Conservation (phyloP, 306 rosid species). For the Quercus aquifolioides region DNA sequence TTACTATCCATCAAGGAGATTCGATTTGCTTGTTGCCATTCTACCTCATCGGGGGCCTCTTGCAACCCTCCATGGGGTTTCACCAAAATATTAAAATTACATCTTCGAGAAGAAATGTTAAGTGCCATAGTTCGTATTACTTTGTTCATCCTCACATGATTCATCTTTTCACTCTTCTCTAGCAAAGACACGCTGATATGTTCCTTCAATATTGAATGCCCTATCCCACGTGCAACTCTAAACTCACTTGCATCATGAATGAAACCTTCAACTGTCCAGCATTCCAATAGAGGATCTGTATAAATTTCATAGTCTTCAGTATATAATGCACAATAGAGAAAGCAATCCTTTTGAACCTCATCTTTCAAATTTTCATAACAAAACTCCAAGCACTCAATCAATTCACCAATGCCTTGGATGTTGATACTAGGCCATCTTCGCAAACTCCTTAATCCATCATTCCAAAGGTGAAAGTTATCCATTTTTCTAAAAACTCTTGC, state of each 20-base stretch:
- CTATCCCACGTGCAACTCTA: not conserved
- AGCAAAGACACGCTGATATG: constrained; percentile 11
- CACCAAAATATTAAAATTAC: not conserved
- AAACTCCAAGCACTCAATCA: not conserved
- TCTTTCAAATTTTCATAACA: not conserved
- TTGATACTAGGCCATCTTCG: constrained; percentile 18
- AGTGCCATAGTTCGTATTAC: constrained; percentile 24
- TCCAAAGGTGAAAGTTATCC: constrained; percentile 12
- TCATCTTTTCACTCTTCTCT: constrained; percentile 15
- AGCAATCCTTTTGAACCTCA: not conserved
- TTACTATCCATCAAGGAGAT: constrained; percentile 11
- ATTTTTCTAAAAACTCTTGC: constrained; percentile 24
- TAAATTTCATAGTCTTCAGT: constrained; percentile 21
- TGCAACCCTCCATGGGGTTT: not conserved
- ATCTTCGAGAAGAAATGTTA: not conserved
- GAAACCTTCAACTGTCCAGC: constrained; percentile 22
- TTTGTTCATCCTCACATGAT: constrained; percentile 21
- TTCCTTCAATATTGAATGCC: constrained; percentile 1
- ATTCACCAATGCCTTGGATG: not conserved
- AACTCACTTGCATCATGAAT: not conserved
- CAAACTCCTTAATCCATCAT: constrained; percentile 13
- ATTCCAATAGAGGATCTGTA: constrained; percentile 23
- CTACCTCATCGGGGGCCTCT: too few relatives aligned
- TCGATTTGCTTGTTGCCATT: constrained; percentile 2
- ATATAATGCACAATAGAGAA: constrained; percentile 15